Evolutionary conservation across 176 grass and related monocot genomes (phyloP).

Genomic region (Oryza nivara): DNA sequence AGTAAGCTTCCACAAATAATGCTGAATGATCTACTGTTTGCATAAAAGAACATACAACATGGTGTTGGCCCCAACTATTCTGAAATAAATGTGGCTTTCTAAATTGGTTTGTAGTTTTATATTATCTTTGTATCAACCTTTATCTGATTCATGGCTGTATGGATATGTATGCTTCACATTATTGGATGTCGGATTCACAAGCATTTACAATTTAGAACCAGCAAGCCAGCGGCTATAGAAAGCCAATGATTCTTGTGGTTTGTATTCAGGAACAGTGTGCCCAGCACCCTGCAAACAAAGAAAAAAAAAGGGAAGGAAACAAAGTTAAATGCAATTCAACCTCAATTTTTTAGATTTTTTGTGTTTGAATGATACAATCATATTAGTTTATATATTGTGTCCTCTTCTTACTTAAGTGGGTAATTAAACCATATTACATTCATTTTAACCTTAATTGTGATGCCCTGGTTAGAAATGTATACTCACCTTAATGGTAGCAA

Average conservation of each 20-base stretch:
- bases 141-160: conserved; percentile 31
- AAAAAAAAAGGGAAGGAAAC: neutral
- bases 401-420: neutral
- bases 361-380: conserved; percentile 3
- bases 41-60: conserved; percentile 12
- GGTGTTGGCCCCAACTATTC: conserved; percentile 5
- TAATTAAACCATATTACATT: neutral
- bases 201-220: conserved; percentile 54
- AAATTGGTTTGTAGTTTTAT: conserved; percentile 25
- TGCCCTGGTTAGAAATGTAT: conserved; percentile 3
- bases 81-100: conserved; percentile 25
- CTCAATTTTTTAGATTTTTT: neutral
- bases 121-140: neutral
- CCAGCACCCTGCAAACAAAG: conserved; percentile 64
- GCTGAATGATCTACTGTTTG: neutral
- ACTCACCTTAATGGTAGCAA: conserved; percentile 88
- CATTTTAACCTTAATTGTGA: neutral
- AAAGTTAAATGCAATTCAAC: neutral
- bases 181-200: conserved; percentile 7
- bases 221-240: conserved; percentile 81
- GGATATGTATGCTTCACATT: conserved; percentile 24
- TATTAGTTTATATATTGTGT: neutral
- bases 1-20: conserved; percentile 8
- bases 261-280: conserved; percentile 94
- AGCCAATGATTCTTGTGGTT: conserved; percentile 75